Conservation (phyloP, 306 rosid genomes). For the Glycyrrhiza uralensis region DNA sequence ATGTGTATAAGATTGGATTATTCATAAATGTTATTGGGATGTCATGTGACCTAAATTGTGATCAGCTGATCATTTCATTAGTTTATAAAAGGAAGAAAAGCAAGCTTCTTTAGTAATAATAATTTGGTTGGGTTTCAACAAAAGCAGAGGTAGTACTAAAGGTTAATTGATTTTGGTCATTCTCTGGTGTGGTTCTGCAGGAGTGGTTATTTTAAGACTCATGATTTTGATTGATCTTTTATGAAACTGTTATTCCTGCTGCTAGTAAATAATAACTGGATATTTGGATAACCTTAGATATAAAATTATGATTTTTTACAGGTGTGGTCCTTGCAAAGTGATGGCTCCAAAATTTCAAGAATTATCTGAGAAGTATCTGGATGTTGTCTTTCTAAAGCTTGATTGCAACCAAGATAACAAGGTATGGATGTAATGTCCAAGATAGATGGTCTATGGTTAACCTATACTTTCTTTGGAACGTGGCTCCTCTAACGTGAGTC, state of each 20-base stretch:
- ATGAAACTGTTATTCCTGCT: not conserved
- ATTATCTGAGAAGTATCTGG: constrained; percentile 71
- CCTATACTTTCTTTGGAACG: not conserved
- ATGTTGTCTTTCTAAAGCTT: constrained; percentile 88
- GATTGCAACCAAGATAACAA: constrained; percentile 91
- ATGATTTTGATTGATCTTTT: not conserved
- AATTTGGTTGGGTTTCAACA: not conserved
- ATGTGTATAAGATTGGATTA: not conserved
- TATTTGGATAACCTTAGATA: constrained; percentile 17
- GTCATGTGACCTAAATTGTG: not conserved
- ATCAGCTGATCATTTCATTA: not conserved
- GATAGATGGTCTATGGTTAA: not conserved
- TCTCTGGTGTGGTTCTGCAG: constrained; percentile 12
- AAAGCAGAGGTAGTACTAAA: not conserved
- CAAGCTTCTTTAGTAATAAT: constrained; percentile 1
- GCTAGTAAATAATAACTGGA: not conserved
- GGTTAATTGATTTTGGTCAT: not conserved
- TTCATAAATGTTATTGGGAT: constrained; percentile 8
- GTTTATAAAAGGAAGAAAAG: not conserved
- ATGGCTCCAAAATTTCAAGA: constrained; percentile 83
- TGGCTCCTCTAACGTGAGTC: no score
- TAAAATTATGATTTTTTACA: constrained; percentile 31
- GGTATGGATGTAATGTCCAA: constrained; percentile 40
- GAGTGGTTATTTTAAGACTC: not conserved
- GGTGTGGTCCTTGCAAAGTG: constrained; percentile 99